Percentiles rank a stretch among this genome's conserved stretches.
phyloP scores from a whole-genome alignment of 805 yeast species.

The Ogataea polymorpha region DNA sequence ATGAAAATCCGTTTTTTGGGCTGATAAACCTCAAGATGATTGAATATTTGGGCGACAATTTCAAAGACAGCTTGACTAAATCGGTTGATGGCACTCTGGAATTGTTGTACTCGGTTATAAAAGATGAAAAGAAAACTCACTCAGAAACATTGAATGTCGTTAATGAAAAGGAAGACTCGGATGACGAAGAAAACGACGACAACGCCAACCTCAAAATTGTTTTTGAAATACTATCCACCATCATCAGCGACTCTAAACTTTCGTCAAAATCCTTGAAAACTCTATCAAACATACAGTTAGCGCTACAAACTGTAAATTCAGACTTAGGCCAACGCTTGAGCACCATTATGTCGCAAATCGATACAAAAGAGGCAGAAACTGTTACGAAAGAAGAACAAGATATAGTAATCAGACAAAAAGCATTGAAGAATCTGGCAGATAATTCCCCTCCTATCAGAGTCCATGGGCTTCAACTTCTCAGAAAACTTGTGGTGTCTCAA shows the following conservation, averaged over 20 bases:
- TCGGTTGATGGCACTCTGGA: slow-evolving; percentile 57
- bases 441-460: slow-evolving; percentile 83
- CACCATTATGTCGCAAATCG: slow-evolving; percentile 2
- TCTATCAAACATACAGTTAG: slow-evolving; percentile 15
- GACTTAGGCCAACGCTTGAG: slow-evolving; percentile 2
- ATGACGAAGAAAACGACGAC: slow-evolving; percentile 40
- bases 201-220: slow-evolving; percentile 33
- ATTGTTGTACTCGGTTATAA: slow-evolving; percentile 43
- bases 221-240: slow-evolving; percentile 37
- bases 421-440: slow-evolving; percentile 67
- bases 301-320: slow-evolving; percentile 3
- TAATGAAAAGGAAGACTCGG: slow-evolving; percentile 25
- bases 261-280: slow-evolving; percentile 7
- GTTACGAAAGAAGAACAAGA: slow-evolving; percentile 32
- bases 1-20: slow-evolving; percentile 49
- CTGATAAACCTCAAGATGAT: slow-evolving; percentile 61
- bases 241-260: slow-evolving; percentile 19
- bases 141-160: slow-evolving; percentile 3
- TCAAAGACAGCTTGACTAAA: slow-evolving; percentile 53
- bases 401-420: slow-evolving; percentile 46
- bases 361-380: background rate
- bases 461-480: slow-evolving; percentile 69
- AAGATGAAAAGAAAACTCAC: slow-evolving; percentile 1
- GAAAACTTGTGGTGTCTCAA: slow-evolving; percentile 46
- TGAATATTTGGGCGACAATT: slow-evolving; percentile 55